Conservation (phyloP, 139 green algal genomes). For the Dunaliella primolecta region DNA sequence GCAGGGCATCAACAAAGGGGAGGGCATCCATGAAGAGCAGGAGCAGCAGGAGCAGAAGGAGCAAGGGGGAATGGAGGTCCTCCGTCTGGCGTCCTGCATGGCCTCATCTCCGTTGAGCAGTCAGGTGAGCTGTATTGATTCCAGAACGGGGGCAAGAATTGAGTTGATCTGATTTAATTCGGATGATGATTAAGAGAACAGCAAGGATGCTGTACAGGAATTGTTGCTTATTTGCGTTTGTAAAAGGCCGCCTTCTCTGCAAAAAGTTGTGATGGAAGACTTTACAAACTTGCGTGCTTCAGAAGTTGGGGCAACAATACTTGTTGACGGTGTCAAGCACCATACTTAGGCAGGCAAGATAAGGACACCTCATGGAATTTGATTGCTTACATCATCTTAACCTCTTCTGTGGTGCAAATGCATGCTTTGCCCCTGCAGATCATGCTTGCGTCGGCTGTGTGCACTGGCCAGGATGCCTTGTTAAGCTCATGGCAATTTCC, state of each 20-base stretch:
- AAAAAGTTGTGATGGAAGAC: background rate
- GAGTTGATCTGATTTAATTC: background rate
- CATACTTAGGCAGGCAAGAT: too few species aligned
- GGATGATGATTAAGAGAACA: background rate
- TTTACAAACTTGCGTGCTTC: background rate
- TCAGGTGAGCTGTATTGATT: constrained; percentile 6
- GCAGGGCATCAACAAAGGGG: too few species aligned
- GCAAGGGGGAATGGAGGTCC: background rate
- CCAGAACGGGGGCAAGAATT: background rate
- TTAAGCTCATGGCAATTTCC: constrained; percentile 39
- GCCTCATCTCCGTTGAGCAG: constrained; percentile 9
- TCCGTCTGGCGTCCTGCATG: constrained; percentile 14
- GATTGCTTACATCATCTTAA: too few species aligned
- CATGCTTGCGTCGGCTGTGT: background rate
- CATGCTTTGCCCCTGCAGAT: constrained; percentile 12
- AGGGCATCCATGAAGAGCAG: too few species aligned
- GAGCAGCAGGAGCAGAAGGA: too few species aligned
- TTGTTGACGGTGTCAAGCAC: too few species aligned
- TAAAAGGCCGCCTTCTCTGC: background rate
- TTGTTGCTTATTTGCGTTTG: too few species aligned
- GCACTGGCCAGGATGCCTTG: constrained; percentile 32
- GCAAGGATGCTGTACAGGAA: background rate
- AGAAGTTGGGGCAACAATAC: background rate
- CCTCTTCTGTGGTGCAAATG: too few species aligned
- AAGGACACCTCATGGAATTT: too few species aligned